Conservation (phyloP, 2,329 filamentous ascomycete species). For the Cladosporium sp. region DNA sequence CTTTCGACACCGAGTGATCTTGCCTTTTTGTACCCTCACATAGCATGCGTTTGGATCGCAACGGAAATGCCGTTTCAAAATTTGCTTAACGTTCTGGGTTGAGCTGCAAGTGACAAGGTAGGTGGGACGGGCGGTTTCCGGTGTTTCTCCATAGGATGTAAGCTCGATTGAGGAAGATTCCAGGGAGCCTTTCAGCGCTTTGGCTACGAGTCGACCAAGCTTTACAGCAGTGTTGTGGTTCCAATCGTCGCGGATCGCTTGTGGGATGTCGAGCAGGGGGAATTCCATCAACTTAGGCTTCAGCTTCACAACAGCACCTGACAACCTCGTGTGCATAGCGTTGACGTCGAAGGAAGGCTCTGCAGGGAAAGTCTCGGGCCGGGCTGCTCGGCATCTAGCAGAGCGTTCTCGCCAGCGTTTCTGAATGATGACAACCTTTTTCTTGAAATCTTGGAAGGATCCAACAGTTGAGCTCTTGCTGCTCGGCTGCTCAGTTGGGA, state of each 20-base stretch:
- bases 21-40: conserved; percentile 66
- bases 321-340: background rate
- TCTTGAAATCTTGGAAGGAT: conserved; percentile 32
- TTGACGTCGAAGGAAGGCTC: conserved; percentile 24
- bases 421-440: conserved; percentile 30
- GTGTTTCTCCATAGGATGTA: conserved; percentile 66
- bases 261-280: conserved; percentile 47
- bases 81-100: conserved; percentile 65
- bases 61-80: conserved; percentile 64
- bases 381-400: conserved; percentile 1
- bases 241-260: conserved; percentile 65
- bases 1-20: conserved; percentile 20
- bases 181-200: conserved; percentile 66
- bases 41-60: conserved; percentile 63
- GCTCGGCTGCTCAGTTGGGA: conserved; percentile 3
- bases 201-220: conserved; percentile 64
- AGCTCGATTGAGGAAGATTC: conserved; percentile 77
- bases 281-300: conserved; percentile 26
- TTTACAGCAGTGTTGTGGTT: conserved; percentile 66
- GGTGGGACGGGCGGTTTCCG: conserved; percentile 62
- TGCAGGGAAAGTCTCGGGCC: conserved; percentile 2
- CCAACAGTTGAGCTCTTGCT: conserved; percentile 12
- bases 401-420: conserved; percentile 27
- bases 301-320: background rate
- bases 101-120: conserved; percentile 74